phyloP scores from a whole-genome alignment of 495 filamentous ascomycete species.

The Talaromyces nanjingensis region DNA sequence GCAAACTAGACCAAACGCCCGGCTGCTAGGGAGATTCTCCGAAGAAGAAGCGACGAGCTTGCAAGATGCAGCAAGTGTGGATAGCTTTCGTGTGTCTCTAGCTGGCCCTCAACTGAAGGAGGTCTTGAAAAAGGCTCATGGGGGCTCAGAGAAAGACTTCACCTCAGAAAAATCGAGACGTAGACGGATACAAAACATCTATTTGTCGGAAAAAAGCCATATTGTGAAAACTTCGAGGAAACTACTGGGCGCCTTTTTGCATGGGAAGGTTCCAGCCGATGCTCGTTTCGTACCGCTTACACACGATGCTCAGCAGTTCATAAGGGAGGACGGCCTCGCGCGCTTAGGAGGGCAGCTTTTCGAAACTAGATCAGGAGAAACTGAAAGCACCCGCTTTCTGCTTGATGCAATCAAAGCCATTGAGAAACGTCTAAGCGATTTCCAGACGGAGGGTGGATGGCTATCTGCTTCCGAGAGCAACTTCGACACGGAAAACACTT shows the following conservation, averaged over 20 bases:
- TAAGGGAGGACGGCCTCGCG: constrained; percentile 15
- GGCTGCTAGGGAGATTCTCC: constrained; percentile 58
- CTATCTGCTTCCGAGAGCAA: constrained; percentile 34
- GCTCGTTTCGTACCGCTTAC: constrained; percentile 1
- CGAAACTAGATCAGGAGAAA: constrained; percentile 20
- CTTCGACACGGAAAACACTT: constrained; percentile 52
- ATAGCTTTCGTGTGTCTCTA: constrained; percentile 45
- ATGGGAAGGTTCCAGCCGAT: constrained; percentile 15
- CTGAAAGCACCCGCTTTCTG: constrained; percentile 20
- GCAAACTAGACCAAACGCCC: constrained; percentile 60
- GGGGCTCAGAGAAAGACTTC: constrained; percentile 48
- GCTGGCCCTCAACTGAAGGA: constrained; percentile 35
- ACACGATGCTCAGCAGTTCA: background rate
- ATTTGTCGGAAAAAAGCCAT: constrained; percentile 58
- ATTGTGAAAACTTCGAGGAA: constrained; percentile 37
- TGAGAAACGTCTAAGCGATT: constrained; percentile 32
- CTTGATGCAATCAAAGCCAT: constrained; percentile 39
- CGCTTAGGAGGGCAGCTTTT: constrained; percentile 28
- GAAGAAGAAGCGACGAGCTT: constrained; percentile 62
- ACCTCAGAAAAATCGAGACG: constrained; percentile 49
- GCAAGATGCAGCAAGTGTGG: constrained; percentile 55
- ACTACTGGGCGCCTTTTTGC: constrained; percentile 30
- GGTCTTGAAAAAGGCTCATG: constrained; percentile 23
- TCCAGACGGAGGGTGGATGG: constrained; percentile 49
- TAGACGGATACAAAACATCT: constrained; percentile 56